Evolutionary conservation across 1,284 basidiomycete species (phyloP), one percentile per base, ranked within the genome.

Genomic region (Melampsora americana): DNA sequence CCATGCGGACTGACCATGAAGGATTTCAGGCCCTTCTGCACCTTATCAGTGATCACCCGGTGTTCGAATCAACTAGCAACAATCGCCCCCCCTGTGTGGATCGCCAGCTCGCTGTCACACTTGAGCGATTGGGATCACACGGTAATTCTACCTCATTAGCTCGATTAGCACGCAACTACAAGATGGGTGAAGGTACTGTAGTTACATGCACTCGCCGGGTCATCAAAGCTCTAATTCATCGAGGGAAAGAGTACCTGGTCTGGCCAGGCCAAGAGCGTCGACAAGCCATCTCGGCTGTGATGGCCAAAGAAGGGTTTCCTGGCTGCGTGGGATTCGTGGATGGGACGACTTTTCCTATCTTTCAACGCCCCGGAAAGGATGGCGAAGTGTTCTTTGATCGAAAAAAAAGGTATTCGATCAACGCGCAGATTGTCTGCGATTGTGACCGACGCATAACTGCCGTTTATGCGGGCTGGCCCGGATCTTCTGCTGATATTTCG

Each of bases 141-240:
- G 68, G 68, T 23, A 69, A 69, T 44, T 30, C 50, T 5, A 20
- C 53, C 12, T 69, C 68, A 2, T 14, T 69, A 20, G 50, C 50
- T 20, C 14, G 50, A 23, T 35, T 69, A 14, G 48, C 32, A 7
- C 16, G 14, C 12, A 59, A 44, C 28, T 69, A 56, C 28, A 14
- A 28, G 14, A 28, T 69, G 5, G 53, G 32, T 11, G 26, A 69
- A 44, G 68, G 68, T 48, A 5, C 42, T 68, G 4, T 68, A 68
- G 23, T 70, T 44, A 61, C 39, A 48, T 53, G 23, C 11, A 44
- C 59, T 20, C 35, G 23, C 4, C n/a, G 42, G 6, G 69, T 70
- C 1, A 35, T 70, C 14, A 42, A 70, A 44, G 69, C 59, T 4
- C 4, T 70, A 18, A 20, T 20, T 23, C 32, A 32, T 5, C n/a